A percentile compares a stretch with the other conserved stretches of the same genome.
phyloP scores from a whole-genome alignment of 2,329 filamentous ascomycete genomes.

The Ophioceras dolichostomum region DNA sequence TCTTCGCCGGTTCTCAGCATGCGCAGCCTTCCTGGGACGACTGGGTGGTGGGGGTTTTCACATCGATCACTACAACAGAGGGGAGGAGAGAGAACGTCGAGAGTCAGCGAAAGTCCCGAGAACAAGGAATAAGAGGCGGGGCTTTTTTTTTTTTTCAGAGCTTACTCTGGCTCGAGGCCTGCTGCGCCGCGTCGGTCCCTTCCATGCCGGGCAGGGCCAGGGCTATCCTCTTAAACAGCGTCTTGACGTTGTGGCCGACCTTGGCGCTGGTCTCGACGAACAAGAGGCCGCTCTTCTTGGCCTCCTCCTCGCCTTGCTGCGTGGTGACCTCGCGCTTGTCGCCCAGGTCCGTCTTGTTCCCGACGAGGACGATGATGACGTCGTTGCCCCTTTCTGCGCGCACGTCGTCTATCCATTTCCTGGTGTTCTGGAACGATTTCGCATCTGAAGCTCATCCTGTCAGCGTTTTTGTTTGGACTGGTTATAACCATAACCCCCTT shows the following conservation, averaged over 20 bases:
- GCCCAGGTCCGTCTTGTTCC: constrained; percentile 98
- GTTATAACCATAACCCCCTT: no score
- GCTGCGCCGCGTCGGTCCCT: constrained; percentile 66
- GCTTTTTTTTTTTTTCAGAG: constrained; percentile 11
- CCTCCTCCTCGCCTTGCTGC: constrained; percentile 92
- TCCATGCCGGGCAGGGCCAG: constrained; percentile 98
- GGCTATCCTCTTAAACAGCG: constrained; percentile 92
- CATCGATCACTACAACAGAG: constrained; percentile 64
- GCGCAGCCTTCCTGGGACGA: constrained; percentile 62
- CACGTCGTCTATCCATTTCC: constrained; percentile 99
- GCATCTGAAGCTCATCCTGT: constrained; percentile 42
- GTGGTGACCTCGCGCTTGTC: constrained; percentile 97
- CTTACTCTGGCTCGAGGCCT: constrained; percentile 66
- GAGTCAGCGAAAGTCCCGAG: neutral
- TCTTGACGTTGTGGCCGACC: constrained; percentile 95
- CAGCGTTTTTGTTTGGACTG: constrained; percentile 8
- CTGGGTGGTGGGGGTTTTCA: constrained; percentile 67
- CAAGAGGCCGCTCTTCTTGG: constrained; percentile 95
- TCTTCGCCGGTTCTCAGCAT: constrained; percentile 38
- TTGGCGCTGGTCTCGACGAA: constrained; percentile 99
- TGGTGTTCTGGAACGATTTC: constrained; percentile 96
- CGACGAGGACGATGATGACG: constrained; percentile 96
- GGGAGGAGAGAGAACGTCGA: neutral
- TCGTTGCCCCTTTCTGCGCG: constrained; percentile 93
- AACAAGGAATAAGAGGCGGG: neutral